Base-by-base conservation (phyloP, 371 early-diverging fungal species). In the Mortierella polycephala region DNA sequence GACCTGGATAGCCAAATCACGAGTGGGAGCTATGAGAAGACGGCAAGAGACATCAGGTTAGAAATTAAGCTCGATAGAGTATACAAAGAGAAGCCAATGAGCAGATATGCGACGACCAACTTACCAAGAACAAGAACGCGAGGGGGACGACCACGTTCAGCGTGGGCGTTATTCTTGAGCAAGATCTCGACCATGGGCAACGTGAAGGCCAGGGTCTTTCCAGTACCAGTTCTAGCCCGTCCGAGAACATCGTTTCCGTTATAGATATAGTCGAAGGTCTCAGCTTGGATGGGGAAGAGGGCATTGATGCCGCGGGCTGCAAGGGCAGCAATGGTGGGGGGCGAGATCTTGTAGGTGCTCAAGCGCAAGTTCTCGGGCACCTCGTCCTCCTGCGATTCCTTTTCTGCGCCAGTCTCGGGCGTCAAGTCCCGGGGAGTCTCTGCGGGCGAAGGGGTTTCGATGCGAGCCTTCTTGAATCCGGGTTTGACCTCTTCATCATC, bases 1-100 rank as follows among this genome's bases (percentile, higher is more conserved):
- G 13, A 93, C 93, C 88, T 97, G 93, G 76, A 94, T 95, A 64
- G 99, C 99, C 65, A 99, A 87, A 87, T 99, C 99, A 70, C 99
- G 92, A 12, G 99, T 99, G 20, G 97, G 98, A 40, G 93, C 93
- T 85, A 95, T 51, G 42, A 54, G 47, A 61, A 54, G 18, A 16
- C 40, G 30, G 56, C 37, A 37, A 39, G 51, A 20, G 18, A 61
- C 20, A 51, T 41, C 62, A 37, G 30, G 41, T 55, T 88, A 86
- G 52, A 93, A 85, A 30, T 89, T 75, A 30, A 84, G 83, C 8
- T 90, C 84, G 56, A 23, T 8, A 20, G 54, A 8, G 23, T 8
- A 56, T 16, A 50, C 14, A 30, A 18, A 50, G 30, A 47, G n/a
- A 18, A 12, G 5, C 7, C 11, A 5, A 47, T 30, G 30, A 10